phyloP scores from a whole-genome alignment of 2,329 filamentous ascomycete species.

The Lasiodiplodia sp. region DNA sequence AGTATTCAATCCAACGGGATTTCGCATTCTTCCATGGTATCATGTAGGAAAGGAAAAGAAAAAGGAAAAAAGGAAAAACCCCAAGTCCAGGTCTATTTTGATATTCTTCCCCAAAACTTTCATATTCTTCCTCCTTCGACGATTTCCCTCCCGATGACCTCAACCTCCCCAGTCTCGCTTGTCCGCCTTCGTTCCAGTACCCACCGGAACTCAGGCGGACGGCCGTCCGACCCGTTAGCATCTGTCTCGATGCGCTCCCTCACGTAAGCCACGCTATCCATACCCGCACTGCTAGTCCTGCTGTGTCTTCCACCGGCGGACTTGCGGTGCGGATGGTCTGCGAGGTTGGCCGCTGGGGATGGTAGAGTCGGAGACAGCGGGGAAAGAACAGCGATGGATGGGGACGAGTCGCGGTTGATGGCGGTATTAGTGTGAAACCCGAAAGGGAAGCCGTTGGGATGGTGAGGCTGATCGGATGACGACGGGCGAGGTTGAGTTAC shows the following conservation, averaged over 20 bases:
- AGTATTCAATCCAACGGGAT: neutral
- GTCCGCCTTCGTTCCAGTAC: conserved; percentile 73
- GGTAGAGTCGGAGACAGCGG: conserved; percentile 8
- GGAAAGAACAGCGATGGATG: conserved; percentile 4
- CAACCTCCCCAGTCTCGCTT: conserved; percentile 69
- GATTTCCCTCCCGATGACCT: conserved; percentile 70
- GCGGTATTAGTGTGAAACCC: neutral
- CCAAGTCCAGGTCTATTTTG: neutral
- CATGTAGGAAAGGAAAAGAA: neutral
- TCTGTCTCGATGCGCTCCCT: conserved; percentile 45
- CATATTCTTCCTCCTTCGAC: conserved; percentile 62
- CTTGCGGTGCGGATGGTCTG: conserved; percentile 14
- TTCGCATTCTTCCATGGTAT: neutral
- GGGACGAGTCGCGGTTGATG: conserved; percentile 1
- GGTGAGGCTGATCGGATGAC: neutral
- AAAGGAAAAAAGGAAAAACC: neutral
- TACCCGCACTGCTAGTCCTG: conserved; percentile 57
- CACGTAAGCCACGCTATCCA: conserved; percentile 75
- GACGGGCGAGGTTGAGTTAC: neutral
- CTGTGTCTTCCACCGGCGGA: conserved; percentile 35
- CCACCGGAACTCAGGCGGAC: conserved; percentile 55
- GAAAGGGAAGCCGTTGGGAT: neutral
- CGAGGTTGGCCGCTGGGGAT: neutral
- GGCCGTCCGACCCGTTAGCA: neutral
- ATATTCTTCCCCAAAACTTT: neutral